Base-by-base conservation (phyloP, 2,329 filamentous ascomycete species). In the Berkeleyomyces basicola region DNA sequence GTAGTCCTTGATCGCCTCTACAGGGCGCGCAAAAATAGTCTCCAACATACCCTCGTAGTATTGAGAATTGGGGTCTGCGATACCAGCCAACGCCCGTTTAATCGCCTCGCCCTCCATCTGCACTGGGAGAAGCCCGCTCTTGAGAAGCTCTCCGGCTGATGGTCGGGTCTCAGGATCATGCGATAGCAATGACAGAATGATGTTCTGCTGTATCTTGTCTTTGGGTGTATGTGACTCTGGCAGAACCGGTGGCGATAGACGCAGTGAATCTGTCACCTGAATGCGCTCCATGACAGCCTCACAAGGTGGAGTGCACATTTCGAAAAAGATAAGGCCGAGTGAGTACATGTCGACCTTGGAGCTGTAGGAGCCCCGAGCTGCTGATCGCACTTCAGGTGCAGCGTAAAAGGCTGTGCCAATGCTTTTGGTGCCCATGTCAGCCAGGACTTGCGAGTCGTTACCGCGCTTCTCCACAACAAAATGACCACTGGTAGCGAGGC, bases 261-360 rank as follows among this genome's bases (percentile, higher is more conserved):
- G 82, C 49, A 96, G 78, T 62, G 80, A 76, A 61, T 86, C 80
- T 37, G 96, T 77, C 3, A 84, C 80, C 60, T 79, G 74, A 1
- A 80, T 81, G 66, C 83, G 79, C 68, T 86, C 79, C 82, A 86
- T 85, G 3, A 82, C 83, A 9, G 77, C 67, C 70, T 85, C 77
- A 74, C 85, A 81, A 0, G 82, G 78, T 42, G 77, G 74, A 67
- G 85, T 91, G 69, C 88, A 95, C 93, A 99, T 99, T 73, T 99
- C 93, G 68, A 96, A 97, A 74, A 99, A 95, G 63, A 99, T 97
- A 66, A 99, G 88, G 0, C 93, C 93, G 49, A 99, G 78, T 0
- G 92, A 96, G 71, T 93, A 99, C 92, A 99, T 97, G 75, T 99
- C 93, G 0, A 97, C 91, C 72, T 96, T 97, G 63, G 89, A 85